Percentiles rank a stretch among this genome's conserved stretches.
phyloP scores from a whole-genome alignment of 1,284 basidiomycete genomes.

The Tilletia setariae region DNA sequence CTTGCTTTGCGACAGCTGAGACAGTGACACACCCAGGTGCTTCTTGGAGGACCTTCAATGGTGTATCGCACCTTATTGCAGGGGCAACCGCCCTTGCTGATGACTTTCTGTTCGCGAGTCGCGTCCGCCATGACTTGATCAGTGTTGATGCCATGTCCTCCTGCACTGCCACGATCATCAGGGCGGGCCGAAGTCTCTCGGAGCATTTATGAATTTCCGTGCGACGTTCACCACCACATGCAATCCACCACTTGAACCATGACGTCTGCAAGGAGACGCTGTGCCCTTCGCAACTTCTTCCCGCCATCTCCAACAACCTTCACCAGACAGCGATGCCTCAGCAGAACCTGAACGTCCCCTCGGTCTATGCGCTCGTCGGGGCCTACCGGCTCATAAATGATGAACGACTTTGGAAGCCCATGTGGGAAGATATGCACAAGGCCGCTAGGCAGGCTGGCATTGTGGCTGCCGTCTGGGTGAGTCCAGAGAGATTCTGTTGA shows the following conservation, averaged over 20 bases:
- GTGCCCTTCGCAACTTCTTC: too few relatives aligned
- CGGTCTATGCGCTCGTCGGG: constrained; percentile 47
- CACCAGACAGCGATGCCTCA: constrained; percentile 40
- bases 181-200: too few relatives aligned
- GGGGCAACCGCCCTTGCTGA: neutral
- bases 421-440: constrained; percentile 43
- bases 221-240: too few relatives aligned
- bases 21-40: constrained; percentile 1
- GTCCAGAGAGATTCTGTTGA: neutral
- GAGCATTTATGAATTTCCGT: too few relatives aligned
- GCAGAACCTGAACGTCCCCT: constrained; percentile 46
- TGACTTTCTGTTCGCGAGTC: too few relatives aligned
- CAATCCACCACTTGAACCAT: too few relatives aligned
- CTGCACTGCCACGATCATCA: too few relatives aligned
- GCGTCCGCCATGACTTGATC: too few relatives aligned
- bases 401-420: constrained; percentile 41
- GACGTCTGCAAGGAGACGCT: too few relatives aligned
- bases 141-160: too few relatives aligned
- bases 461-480: constrained; percentile 32
- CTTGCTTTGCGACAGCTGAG: constrained; percentile 1
- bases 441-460: constrained; percentile 38
- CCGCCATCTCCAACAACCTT: neutral
- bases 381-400: constrained; percentile 49
- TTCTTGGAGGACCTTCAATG: neutral
- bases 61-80: constrained; percentile 5